Evolutionary conservation across 2,329 filamentous ascomycete genomes (phyloP), one percentile per base, ranked within the genome.

Genomic region (Trichophaea hybrida): DNA sequence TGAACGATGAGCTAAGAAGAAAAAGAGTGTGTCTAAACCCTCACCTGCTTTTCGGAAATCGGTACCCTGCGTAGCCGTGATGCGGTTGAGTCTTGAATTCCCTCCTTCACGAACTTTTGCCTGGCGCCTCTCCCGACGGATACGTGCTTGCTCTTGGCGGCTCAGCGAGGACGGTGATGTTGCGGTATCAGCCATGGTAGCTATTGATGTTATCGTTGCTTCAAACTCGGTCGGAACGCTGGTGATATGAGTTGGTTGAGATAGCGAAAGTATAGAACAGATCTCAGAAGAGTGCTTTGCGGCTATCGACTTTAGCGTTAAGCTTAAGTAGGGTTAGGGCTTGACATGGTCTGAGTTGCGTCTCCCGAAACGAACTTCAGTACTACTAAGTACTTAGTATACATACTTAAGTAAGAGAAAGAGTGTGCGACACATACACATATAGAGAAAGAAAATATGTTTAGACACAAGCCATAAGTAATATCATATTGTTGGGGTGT

Each of bases 51-150:
- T 65, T 1, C 64, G 62, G 44, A 65, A 67, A 17, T 62, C 63
- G 34, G 58, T 58, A 15, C 66, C 63, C 55, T 68, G 67, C 15
- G 67, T 67, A 38, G 65, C 63, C 37, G 84, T 87, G 71, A 93
- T 93, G 71, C 80, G 85, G 68, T 86, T 83, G 63, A 93, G 73
- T 62, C 87, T 76, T 43, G 82, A 78, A 15, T 81, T 80, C 59
- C 84, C 86, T 61, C 84, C 82, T 54, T 83, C 81, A 68, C 79
- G 80, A 73, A 90, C 82, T 76, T 90, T 91, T 60, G 85, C 86
- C 71, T 88, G 84, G 53, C 86, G 80, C 43, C 85, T 81, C 71
- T 90, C 86, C 72, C 88, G 87, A 67, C 87, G 84, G 60, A 88
- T 76, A 51, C 86, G 82, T 40, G 84, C 83, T 72, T 88, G 83